Evolutionary conservation across 1,139 yeast genomes (phyloP), one percentile per base, ranked within the genome.

Genomic region (Kurtzmaniella quercitrusa): DNA sequence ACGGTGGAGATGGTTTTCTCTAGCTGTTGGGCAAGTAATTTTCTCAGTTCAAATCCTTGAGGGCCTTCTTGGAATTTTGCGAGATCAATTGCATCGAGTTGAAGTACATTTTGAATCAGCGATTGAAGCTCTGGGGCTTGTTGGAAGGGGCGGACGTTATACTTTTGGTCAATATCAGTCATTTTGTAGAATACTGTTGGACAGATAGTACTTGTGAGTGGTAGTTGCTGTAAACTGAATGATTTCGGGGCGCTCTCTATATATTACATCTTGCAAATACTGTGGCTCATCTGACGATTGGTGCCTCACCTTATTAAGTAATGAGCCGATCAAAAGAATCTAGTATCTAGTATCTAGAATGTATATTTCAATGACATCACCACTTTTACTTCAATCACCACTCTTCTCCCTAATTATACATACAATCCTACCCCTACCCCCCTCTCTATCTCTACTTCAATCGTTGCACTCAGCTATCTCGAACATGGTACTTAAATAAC

Each of bases 1-100:
- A 67, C 62, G 1, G 75, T 66, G 2, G 65, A 61, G 42, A 71
- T 56, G 1, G 77, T 66, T n/a, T 57, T 48, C 40, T 70, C 70
- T 15, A 70, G 56, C 41, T 57, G 51, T 1, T 49, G 42, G 1
- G 77, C 77, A 25, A 72, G 55, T 18, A 45, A 44, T 41, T 58
- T 49, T 38, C 76, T 54, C 14, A 57, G 46, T 4, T 46, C 48
- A 6, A 53, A 50, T 25, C 58, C 55, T 43, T 60, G 66, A 1
- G 62, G 62, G 1, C 75, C 75, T 14, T 68, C 70, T 41, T 59
- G 48, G 46, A 55, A 70, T 34, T 58, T 50, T 1, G 66, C 54
- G 34, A 72, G 56, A 46, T 72, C 75, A 40, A 72, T 63, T 1
- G 71, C 63, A 27, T 65, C 64, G 34, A 71, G 56, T 17, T 59